Evolutionary conservation across 1,284 basidiomycete species (phyloP).

Genomic region (Pseudozyma hubeiensis): DNA sequence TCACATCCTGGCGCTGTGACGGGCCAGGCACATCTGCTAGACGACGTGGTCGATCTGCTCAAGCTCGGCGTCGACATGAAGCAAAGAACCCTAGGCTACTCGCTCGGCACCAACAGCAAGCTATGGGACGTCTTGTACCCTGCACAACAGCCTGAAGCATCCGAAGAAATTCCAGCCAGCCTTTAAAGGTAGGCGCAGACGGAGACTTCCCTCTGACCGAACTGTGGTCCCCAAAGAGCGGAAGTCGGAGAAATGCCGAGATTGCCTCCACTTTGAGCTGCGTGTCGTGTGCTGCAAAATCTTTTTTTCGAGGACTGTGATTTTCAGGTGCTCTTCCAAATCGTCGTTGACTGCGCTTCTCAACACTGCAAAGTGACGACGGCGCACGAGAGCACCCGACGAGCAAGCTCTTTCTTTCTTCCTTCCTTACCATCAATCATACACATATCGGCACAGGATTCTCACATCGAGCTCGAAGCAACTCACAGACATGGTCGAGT

Average conservation of each 20-base stretch:
- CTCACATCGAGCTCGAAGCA: too few relatives aligned
- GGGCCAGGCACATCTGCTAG: slow-evolving; percentile 91
- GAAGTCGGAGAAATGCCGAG: slow-evolving; percentile 14
- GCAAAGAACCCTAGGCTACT: slow-evolving; percentile 82
- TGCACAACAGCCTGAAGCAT: too few relatives aligned
- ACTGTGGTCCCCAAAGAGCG: slow-evolving; percentile 1
- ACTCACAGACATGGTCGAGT: slow-evolving; percentile 40
- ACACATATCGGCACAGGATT: background rate
- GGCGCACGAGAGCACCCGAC: too few relatives aligned
- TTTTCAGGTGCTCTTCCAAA: too few relatives aligned
- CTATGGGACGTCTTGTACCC: slow-evolving; percentile 44
- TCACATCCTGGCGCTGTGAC: slow-evolving; percentile 72
- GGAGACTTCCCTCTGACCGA: background rate
- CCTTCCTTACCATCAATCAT: background rate
- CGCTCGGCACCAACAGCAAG: slow-evolving; percentile 70
- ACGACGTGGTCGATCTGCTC: slow-evolving; percentile 79
- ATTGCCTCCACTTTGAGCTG: background rate
- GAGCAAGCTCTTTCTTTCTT: background rate
- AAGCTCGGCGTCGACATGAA: slow-evolving; percentile 77
- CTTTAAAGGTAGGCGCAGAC: background rate
- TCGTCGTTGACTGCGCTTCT: too few relatives aligned
- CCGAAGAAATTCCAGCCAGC: too few relatives aligned
- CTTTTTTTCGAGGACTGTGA: background rate
- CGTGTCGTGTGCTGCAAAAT: slow-evolving; percentile 8
- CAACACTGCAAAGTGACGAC: too few relatives aligned